A percentile compares a stretch with the other conserved stretches of the same genome.
These are phyloP conservation scores for Tolypocladium paradoxum DNA, from an alignment of 2,329 filamentous ascomycete genomes.

Conservation along the genomic window DNA sequence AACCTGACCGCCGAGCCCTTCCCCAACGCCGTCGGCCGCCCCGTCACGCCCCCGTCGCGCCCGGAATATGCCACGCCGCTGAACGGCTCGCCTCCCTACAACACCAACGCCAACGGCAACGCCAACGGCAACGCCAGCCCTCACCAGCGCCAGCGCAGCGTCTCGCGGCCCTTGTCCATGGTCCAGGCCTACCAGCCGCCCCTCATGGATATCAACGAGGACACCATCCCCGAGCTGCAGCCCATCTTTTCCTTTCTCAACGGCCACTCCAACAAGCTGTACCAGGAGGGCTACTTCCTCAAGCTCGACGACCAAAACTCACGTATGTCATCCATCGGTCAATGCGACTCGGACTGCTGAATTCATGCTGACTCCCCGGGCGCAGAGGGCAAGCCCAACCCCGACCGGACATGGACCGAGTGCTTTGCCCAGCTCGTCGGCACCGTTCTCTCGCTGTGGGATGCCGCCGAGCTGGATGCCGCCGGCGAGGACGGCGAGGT, in stretches of 20 bases:
- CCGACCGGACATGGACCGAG: slow-evolving; percentile 85
- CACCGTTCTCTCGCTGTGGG: slow-evolving; percentile 91
- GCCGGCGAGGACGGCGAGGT: slow-evolving; percentile 79
- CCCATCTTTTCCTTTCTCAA: slow-evolving; percentile 92
- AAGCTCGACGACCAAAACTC: slow-evolving; percentile 93
- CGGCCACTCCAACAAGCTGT: slow-evolving; percentile 90
- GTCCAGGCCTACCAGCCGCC: slow-evolving; percentile 76
- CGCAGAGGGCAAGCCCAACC: slow-evolving; percentile 73
- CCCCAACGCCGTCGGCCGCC: slow-evolving; percentile 22
- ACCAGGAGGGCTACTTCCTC: slow-evolving; percentile 95
- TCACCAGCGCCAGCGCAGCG: slow-evolving; percentile 33
- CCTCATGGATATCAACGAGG: slow-evolving; percentile 71
- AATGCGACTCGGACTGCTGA: not conserved
- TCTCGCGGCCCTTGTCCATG: slow-evolving; percentile 72
- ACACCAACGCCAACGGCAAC: slow-evolving; percentile 12
- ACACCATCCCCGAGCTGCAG: slow-evolving; percentile 85
- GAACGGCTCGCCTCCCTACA: slow-evolving; percentile 28
- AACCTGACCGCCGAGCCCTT: slow-evolving; percentile 20
- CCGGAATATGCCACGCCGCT: slow-evolving; percentile 31
- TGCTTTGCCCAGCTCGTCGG: slow-evolving; percentile 95
- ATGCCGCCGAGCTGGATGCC: slow-evolving; percentile 81
- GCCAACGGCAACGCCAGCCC: slow-evolving; percentile 8
- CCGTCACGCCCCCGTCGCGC: slow-evolving; percentile 26
- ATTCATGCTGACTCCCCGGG: not conserved
- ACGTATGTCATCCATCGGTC: slow-evolving; percentile 46